Base-by-base conservation (phyloP, 257 asterid species). In the Linderniella brevidens region DNA sequence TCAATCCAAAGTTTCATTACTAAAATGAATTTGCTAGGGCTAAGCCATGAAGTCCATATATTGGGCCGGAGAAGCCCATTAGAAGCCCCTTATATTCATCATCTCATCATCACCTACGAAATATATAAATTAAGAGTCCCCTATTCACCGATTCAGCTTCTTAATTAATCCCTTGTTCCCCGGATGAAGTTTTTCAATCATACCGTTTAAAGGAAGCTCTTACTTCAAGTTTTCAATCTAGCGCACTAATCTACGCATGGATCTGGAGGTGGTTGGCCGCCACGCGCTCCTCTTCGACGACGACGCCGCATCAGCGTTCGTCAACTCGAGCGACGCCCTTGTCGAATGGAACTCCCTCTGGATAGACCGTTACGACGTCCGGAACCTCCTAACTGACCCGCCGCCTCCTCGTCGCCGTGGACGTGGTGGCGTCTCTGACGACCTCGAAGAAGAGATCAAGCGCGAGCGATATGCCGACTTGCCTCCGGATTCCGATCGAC, bases 281-380 rank as follows among this genome's bases (percentile, higher is more conserved):
- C 96, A 90, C 62, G 81, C 86, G 37, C 64, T 85, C 35, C 53
- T 78, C 19, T 90, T 90, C 69, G 94, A 90, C 65, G 96, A 90
- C 58, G 96, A 90, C 48, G 60, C 86, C 50, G 51, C 35, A 77
- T 86, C 96, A 50, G 79, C 78, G 20, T 85, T 90, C 65, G 88
- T 85, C 49, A 81, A 81, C 72, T 81, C 99, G 63, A 64, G 57
- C 48, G 86, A 77, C 49, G 99, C 96, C 10, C 93, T 85, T 17
- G 93, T 90, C 9, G 96, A 79, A 8, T 90, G 99, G 99, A 65
- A 85, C 63, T 85, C 96, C 50, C 88, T 85, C 46, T 66, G 61
- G 48, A 90, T 90, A 61, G 99, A 90, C 58, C 92, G 98, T 15
- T 90, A 81, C 75, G 96, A 90, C 70, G 94, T 77, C 50, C 99